These are phyloP conservation scores for Phyllosticta citrichinensis DNA, from an alignment of 2,329 filamentous ascomycete genomes.

Conservation along the genomic window DNA sequence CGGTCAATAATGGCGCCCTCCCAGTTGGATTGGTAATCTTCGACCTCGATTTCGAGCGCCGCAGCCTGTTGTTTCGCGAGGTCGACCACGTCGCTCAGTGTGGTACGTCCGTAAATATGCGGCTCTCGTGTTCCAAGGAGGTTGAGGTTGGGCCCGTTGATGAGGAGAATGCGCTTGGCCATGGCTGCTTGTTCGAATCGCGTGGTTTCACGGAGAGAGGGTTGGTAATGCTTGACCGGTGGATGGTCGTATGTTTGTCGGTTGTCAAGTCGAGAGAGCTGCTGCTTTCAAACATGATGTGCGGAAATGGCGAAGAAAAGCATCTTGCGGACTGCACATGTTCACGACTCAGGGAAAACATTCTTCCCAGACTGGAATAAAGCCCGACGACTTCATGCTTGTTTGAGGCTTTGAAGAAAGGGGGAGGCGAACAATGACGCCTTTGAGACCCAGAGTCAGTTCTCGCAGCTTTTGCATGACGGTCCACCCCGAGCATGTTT, in stretches of 20 bases:
- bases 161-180: constrained; percentile 50
- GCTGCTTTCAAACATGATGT: neutral
- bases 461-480: neutral
- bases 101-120: constrained; percentile 60
- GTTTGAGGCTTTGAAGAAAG: neutral
- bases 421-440: neutral
- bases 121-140: constrained; percentile 68
- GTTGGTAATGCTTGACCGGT: neutral
- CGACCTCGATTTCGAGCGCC: constrained; percentile 40
- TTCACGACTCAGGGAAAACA: neutral
- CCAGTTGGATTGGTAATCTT: constrained; percentile 65
- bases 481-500: neutral
- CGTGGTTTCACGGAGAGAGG: neutral
- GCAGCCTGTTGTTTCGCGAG: constrained; percentile 41
- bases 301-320: neutral
- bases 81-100: constrained; percentile 51
- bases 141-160: constrained; percentile 79
- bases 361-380: neutral
- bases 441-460: neutral
- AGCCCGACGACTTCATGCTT: neutral
- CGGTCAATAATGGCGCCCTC: constrained; percentile 66
- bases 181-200: constrained; percentile 13
- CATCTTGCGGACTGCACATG: neutral
- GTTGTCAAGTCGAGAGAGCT: neutral
- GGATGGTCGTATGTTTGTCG: neutral